phyloP scores from a whole-genome alignment of 441 rosid genomes.

The Gossypium trilobum region DNA sequence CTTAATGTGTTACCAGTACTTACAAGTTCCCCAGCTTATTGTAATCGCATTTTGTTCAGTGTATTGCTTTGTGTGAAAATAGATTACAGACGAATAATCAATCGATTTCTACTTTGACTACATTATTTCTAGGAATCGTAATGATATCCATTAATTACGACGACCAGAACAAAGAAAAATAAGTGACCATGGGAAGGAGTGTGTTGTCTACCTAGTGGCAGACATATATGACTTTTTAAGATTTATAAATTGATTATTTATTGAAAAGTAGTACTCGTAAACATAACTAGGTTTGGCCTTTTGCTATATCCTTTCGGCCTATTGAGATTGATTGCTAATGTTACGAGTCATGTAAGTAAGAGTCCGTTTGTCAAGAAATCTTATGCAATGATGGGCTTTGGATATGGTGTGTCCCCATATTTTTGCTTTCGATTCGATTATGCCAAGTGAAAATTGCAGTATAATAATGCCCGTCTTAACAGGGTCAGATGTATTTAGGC shows the following conservation, averaged over 20 bases:
- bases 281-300: neutral
- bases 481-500: neutral
- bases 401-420: neutral
- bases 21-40: neutral
- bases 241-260: neutral
- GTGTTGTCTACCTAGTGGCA: slow-evolving; percentile 11
- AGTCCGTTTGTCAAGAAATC: neutral
- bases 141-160: neutral
- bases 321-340: neutral
- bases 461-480: neutral
- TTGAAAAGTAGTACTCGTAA: neutral
- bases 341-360: neutral
- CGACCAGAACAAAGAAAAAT: neutral
- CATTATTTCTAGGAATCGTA: neutral
- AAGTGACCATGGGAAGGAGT: neutral
- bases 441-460: neutral
- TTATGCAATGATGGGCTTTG: neutral
- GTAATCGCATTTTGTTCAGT: slow-evolving; percentile 2
- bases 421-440: neutral
- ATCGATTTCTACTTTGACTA: neutral
- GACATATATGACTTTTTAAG: slow-evolving; percentile 5
- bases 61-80: slow-evolving; percentile 11
- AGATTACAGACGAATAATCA: neutral
- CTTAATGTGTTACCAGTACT: neutral
- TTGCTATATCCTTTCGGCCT: neutral